A percentile compares a stretch with the other conserved stretches of the same genome.
Evolutionary conservation across 2,329 filamentous ascomycete genomes (phyloP).

Genomic region (Cercospora berteroae): DNA sequence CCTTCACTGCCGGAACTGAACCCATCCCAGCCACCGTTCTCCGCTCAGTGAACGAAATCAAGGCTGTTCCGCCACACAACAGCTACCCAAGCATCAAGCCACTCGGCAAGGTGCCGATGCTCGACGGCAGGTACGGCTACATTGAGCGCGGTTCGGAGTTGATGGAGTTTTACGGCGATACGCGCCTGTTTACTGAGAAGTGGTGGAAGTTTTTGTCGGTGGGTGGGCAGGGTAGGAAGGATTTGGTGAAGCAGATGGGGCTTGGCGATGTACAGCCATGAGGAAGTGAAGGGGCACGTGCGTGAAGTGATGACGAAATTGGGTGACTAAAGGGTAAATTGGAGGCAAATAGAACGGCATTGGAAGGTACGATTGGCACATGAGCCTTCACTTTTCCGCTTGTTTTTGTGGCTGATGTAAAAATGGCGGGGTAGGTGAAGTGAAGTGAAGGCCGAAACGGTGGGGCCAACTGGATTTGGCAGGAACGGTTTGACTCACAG

Average conservation of each 20-base stretch:
- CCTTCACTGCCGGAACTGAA: not conserved
- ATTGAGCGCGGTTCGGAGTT: constrained; percentile 2
- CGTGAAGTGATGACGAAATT: not conserved
- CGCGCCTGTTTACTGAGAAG: constrained; percentile 14
- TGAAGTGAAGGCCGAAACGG: not conserved
- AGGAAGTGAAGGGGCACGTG: not conserved
- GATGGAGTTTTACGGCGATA: constrained; percentile 16
- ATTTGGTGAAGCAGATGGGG: not conserved
- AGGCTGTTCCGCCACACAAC: not conserved
- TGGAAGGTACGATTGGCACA: not conserved
- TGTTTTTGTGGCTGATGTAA: not conserved
- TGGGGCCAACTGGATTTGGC: not conserved
- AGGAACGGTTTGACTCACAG: not conserved
- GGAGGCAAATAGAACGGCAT: not conserved
- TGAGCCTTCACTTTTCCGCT: not conserved
- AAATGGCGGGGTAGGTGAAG: not conserved
- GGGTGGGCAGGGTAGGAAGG: not conserved
- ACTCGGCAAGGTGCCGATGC: not conserved
- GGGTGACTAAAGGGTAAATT: not conserved
- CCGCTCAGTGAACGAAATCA: not conserved
- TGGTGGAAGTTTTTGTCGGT: constrained; percentile 15
- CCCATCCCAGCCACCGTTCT: not conserved
- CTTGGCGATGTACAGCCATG: not conserved
- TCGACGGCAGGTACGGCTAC: constrained; percentile 1
- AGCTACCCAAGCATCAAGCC: constrained; percentile 1